Conservation (phyloP, 75 land plant species). For the Sequoiadendron giganteum region DNA sequence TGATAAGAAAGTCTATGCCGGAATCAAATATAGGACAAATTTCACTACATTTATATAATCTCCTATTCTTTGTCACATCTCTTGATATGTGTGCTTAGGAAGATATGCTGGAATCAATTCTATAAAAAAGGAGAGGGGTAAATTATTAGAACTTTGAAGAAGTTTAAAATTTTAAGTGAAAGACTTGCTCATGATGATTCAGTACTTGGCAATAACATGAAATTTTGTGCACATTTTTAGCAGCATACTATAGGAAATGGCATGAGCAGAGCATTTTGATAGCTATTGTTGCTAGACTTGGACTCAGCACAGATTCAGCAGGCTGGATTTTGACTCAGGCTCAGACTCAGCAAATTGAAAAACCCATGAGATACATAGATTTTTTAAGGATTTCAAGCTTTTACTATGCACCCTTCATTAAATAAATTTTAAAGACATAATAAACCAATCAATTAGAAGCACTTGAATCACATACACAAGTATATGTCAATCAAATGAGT, state of each 20-base stretch:
- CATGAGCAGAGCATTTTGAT: neutral
- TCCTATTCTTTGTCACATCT: neutral
- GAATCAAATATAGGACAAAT: neutral
- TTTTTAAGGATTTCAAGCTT: too few species aligned
- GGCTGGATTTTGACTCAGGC: too few species aligned
- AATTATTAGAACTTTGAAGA: too few species aligned
- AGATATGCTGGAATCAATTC: neutral
- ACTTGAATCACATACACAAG: neutral
- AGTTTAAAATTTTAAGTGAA: too few species aligned
- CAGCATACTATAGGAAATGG: slow-evolving; percentile 4
- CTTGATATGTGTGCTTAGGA: neutral
- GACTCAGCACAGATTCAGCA: neutral
- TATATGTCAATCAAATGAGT: neutral
- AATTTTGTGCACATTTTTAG: neutral
- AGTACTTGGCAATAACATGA: neutral
- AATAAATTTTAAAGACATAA: too few species aligned
- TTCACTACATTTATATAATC: neutral
- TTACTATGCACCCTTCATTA: too few species aligned
- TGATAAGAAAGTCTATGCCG: neutral
- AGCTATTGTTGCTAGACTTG: neutral
- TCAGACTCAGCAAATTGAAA: too few species aligned
- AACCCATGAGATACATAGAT: too few species aligned
- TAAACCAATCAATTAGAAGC: neutral
- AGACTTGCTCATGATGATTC: too few species aligned
- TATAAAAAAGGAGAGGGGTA: neutral